Base-by-base conservation (phyloP, 2,329 filamentous ascomycete genomes). In the Penicillium glabrum region DNA sequence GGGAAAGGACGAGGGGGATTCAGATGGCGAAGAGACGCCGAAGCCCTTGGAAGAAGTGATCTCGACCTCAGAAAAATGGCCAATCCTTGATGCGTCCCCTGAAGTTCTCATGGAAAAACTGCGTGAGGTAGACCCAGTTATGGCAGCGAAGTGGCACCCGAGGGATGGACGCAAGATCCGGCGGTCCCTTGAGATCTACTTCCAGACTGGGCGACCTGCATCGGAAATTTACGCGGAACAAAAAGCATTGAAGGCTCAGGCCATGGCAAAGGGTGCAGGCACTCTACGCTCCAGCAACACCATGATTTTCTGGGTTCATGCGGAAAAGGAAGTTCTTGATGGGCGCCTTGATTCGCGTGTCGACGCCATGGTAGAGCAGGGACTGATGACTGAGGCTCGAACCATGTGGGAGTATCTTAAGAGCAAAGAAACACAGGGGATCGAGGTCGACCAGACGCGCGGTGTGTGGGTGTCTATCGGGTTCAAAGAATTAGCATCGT, bases 401-500 rank as follows among this genome's bases (percentile, higher is more conserved):
- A 75, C 71, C 1, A 80, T 90, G 65, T 77, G 78, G 13, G 69
- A 74, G 1, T 82, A 83, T 58, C 73, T 83, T 2, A 65, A 76
- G 16, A 63, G 74, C 5, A 74, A 81, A 53, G 70, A 77, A 47
- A 69, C 76, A 0, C 67, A 77, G 1, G 88, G 86, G 0, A 73
- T 79, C 1, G 62, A 73, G 0, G 75, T 95, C 2, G 91, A 98
- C 68, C 82, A 86, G 62, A 89, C 85, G 1, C 86, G 87, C 52
- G 96, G 95, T 0, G 96, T 99, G 44, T 99, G 93, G 92, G 89
- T 96, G 52, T 95, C 93, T 1, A 99, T 99, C 60, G 95, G 95
- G 1, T 97, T 92, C 75, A 97, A 96, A 71, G 91, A 99, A 69
- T 89, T 98, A 69, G 83, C 89, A 56, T 81, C 85, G 0, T 96